These are phyloP conservation scores for Pistacia atlantica DNA, from an alignment of 345 rosid species.

Conservation along the genomic window DNA sequence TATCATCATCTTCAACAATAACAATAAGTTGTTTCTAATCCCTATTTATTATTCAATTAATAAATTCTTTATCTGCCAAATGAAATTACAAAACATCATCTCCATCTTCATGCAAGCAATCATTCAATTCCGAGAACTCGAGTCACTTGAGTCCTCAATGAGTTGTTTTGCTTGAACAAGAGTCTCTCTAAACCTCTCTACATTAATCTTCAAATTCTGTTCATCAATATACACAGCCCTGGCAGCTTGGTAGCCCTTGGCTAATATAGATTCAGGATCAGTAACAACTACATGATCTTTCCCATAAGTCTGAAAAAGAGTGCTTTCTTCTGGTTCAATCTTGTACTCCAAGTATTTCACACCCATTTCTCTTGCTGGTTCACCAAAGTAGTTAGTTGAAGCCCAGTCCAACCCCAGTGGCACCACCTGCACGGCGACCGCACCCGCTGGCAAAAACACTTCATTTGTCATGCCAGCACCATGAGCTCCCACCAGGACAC, in stretches of 20 bases:
- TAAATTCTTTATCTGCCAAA: not conserved
- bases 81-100: not conserved
- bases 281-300: slow-evolving; percentile 37
- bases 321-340: slow-evolving; percentile 43
- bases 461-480: slow-evolving; percentile 49
- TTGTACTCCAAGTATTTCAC: slow-evolving; percentile 41
- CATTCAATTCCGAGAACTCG: not conserved
- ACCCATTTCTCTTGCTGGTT: slow-evolving; percentile 38
- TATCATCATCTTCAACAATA: too few species aligned
- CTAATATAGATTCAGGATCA: slow-evolving; percentile 23
- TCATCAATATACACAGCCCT: slow-evolving; percentile 36
- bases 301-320: slow-evolving; percentile 28
- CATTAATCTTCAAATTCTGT: slow-evolving; percentile 35
- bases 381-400: slow-evolving; percentile 23
- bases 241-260: slow-evolving; percentile 28
- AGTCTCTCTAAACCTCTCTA: slow-evolving; percentile 32
- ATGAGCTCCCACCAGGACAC: slow-evolving; percentile 40
- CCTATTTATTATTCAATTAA: too few species aligned
- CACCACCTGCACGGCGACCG: slow-evolving; percentile 41
- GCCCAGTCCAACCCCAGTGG: slow-evolving; percentile 44
- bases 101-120: not conserved
- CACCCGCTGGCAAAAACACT: slow-evolving; percentile 39
- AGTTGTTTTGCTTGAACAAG: slow-evolving; percentile 33
- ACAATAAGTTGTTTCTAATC: too few species aligned
- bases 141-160: not conserved